Conservation (phyloP, 1,284 basidiomycete species). For the Malassezia equina region DNA sequence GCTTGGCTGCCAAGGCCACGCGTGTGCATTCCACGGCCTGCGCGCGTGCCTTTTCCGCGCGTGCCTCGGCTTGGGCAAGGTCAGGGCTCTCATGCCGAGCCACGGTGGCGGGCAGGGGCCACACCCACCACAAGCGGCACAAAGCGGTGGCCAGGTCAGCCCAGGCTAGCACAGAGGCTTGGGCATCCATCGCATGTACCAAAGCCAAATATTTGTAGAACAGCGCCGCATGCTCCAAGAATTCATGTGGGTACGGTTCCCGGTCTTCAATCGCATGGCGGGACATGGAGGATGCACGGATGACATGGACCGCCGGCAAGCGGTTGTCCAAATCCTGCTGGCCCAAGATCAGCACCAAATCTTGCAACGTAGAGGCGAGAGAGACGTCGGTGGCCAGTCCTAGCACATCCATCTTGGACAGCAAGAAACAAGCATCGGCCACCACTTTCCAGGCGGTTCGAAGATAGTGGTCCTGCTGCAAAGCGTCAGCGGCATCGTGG, state of each 20-base stretch:
- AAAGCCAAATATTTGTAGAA: slow-evolving; percentile 39
- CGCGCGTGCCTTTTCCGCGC: slow-evolving; percentile 50
- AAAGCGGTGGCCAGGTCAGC: slow-evolving; percentile 37
- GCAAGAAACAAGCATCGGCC: slow-evolving; percentile 62
- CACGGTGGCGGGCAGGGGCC: slow-evolving; percentile 14
- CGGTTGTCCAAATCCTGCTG: slow-evolving; percentile 28
- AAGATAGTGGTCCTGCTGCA: slow-evolving; percentile 51
- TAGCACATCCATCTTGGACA: slow-evolving; percentile 22
- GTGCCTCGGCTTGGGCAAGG: slow-evolving; percentile 31
- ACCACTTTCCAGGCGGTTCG: slow-evolving; percentile 68
- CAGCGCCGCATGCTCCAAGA: slow-evolving; percentile 20
- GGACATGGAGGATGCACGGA: slow-evolving; percentile 16
- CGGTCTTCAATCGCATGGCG: background rate
- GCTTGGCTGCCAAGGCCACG: slow-evolving; percentile 65
- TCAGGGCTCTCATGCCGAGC: slow-evolving; percentile 54
- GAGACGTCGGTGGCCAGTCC: background rate
- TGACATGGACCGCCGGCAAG: slow-evolving; percentile 27
- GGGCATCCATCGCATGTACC: slow-evolving; percentile 28
- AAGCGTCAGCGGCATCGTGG: slow-evolving; percentile 54
- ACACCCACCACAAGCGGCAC: slow-evolving; percentile 19
- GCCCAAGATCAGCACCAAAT: slow-evolving; percentile 15
- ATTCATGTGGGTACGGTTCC: background rate
- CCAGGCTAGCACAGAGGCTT: slow-evolving; percentile 36
- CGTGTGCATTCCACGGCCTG: slow-evolving; percentile 61
- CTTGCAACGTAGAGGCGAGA: slow-evolving; percentile 15